Conservation (phyloP, 805 yeast genomes). For the Limtongia smithiae region DNA sequence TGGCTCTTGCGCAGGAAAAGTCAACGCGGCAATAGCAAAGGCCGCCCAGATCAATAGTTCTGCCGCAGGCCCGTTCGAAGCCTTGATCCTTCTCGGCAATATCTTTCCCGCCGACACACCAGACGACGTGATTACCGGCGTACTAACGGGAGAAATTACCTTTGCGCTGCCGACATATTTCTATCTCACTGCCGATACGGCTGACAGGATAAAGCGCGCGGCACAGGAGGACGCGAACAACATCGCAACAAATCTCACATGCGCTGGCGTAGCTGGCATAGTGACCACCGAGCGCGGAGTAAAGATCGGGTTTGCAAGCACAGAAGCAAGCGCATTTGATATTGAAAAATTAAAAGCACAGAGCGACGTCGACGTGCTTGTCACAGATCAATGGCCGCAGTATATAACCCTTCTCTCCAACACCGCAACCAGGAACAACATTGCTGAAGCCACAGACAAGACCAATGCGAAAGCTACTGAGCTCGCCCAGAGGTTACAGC, state of each 20-base stretch:
- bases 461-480: constrained; percentile 14
- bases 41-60: constrained; percentile 21
- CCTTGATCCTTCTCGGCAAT: constrained; percentile 21
- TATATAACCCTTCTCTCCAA: constrained; percentile 22
- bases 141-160: constrained; percentile 9
- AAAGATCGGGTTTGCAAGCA: constrained; percentile 14
- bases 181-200: background rate
- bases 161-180: constrained; percentile 21
- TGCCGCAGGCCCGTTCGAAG: constrained; percentile 28
- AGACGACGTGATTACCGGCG: constrained; percentile 3
- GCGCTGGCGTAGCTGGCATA: constrained; percentile 16
- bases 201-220: background rate
- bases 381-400: constrained; percentile 29
- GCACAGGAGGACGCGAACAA: constrained; percentile 6
- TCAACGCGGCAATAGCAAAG: constrained; percentile 14
- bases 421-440: constrained; percentile 8
- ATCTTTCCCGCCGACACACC: constrained; percentile 11
- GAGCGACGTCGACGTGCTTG: constrained; percentile 26
- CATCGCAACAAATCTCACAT: constrained; percentile 14
- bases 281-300: constrained; percentile 18
- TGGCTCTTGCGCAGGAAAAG: constrained; percentile 19
- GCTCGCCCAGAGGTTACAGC: constrained; percentile 21
- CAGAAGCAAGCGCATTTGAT: constrained; percentile 13
- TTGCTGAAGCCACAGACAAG: background rate
- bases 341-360: constrained; percentile 18